Conservation (phyloP, 2,329 filamentous ascomycete genomes). For the Talaromyces marneffei region DNA sequence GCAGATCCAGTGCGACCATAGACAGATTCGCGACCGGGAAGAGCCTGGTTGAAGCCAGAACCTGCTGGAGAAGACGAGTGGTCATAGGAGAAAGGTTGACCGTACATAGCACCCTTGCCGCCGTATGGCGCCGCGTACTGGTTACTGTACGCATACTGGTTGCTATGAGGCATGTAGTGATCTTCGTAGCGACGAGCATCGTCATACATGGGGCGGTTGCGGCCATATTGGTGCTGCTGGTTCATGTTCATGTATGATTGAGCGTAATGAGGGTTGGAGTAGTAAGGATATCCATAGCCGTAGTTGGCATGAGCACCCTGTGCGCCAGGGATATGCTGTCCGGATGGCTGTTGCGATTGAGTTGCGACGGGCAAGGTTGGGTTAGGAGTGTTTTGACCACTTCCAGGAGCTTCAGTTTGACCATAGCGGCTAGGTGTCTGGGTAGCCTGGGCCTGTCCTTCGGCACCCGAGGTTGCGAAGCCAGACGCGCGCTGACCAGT, state of each 20-base stretch:
- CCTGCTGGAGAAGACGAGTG: slow-evolving; percentile 61
- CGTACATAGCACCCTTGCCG: slow-evolving; percentile 57
- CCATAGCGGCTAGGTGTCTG: slow-evolving; percentile 71
- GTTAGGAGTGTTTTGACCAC: slow-evolving; percentile 86
- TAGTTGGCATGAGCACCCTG: slow-evolving; percentile 52
- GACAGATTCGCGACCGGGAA: slow-evolving; percentile 50
- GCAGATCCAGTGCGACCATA: slow-evolving; percentile 56
- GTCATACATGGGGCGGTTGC: slow-evolving; percentile 46
- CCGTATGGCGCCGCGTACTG: slow-evolving; percentile 44
- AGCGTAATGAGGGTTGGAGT: slow-evolving; percentile 56
- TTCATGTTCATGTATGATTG: slow-evolving; percentile 54
- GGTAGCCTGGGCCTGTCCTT: slow-evolving; percentile 58
- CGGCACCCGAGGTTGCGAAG: slow-evolving; percentile 58
- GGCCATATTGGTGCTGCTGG: slow-evolving; percentile 42
- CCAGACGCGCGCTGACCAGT: slow-evolving; percentile 69
- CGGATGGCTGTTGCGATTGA: slow-evolving; percentile 47
- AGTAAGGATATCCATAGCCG: slow-evolving; percentile 56
- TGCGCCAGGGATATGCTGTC: slow-evolving; percentile 48
- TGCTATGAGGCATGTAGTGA: slow-evolving; percentile 42
- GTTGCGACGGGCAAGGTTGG: slow-evolving; percentile 58
- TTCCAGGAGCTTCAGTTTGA: slow-evolving; percentile 69
- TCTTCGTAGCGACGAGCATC: slow-evolving; percentile 46
- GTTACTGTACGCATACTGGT: slow-evolving; percentile 51
- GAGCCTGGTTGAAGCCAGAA: slow-evolving; percentile 42
- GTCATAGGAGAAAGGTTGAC: slow-evolving; percentile 60